Conservation (phyloP, 495 filamentous ascomycete species). For the Annulohypoxylon stygium region DNA sequence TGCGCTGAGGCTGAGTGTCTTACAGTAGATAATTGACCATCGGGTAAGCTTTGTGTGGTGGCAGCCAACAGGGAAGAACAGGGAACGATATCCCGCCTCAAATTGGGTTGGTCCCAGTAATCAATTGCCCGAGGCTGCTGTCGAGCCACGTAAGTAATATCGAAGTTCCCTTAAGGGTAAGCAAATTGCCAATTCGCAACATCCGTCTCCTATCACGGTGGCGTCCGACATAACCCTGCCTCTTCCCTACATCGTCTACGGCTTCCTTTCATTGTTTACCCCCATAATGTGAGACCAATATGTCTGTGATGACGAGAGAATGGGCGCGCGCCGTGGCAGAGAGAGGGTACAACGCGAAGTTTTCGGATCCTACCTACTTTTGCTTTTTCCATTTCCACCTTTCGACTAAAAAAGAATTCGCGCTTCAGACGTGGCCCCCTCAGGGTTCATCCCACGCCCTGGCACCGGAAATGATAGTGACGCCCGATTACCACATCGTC, state of each 20-base stretch:
- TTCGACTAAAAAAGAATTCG: conserved; percentile 21
- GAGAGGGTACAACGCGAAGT: conserved; percentile 31
- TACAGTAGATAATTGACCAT: conserved; percentile 25
- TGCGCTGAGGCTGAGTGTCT: conserved; percentile 47
- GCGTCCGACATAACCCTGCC: conserved; percentile 29
- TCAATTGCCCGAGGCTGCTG: conserved; percentile 41
- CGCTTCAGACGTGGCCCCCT: conserved; percentile 41
- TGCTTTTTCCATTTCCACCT: conserved; percentile 18
- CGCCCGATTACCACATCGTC: conserved; percentile 19
- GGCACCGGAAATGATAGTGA: conserved; percentile 26
- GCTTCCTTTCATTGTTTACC: conserved; percentile 7
- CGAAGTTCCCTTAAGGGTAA: conserved; percentile 39
- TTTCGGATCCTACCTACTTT: conserved; percentile 12
- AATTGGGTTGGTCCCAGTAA: conserved; percentile 34
- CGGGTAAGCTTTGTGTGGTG: conserved; percentile 18
- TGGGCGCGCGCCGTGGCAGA: conserved; percentile 18
- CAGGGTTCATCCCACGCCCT: conserved; percentile 38
- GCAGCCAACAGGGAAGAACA: conserved; percentile 32
- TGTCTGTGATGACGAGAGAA: conserved; percentile 41
- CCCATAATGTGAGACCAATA: conserved; percentile 42
- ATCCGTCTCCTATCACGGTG: conserved; percentile 36
- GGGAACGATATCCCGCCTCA: conserved; percentile 13
- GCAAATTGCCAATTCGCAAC: conserved; percentile 25
- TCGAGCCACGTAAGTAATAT: conserved; percentile 47
- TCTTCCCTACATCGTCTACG: conserved; percentile 19